Conservation (phyloP, 1,284 basidiomycete genomes). For the Sporisorium exsertum region DNA sequence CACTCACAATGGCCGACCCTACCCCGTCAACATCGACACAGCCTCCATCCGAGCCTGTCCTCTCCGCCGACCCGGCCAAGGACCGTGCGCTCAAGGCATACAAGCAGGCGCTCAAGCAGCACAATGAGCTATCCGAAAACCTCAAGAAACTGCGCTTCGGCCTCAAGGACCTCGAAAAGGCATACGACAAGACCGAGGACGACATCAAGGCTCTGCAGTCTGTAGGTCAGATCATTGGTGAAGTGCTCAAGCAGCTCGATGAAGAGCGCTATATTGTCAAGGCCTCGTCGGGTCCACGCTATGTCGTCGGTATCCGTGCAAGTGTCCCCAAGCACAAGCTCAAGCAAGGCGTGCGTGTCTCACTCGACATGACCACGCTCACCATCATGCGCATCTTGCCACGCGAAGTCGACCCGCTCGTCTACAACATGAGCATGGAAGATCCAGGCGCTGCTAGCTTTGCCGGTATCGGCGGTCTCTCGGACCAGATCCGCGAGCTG, state of each 20-base stretch:
- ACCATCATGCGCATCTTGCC: constrained; percentile 97
- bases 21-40: constrained; percentile 46
- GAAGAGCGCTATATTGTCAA: constrained; percentile 99
- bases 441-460: constrained; percentile 95
- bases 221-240: constrained; percentile 98
- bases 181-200: constrained; percentile 95
- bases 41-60: constrained; percentile 40
- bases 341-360: constrained; percentile 93
- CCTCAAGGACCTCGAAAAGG: constrained; percentile 83
- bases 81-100: constrained; percentile 66
- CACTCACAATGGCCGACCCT: constrained; percentile 48
- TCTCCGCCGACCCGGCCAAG: constrained; percentile 52
- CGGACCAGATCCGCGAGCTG: constrained; percentile 95
- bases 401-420: constrained; percentile 95
- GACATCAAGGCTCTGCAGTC: constrained; percentile 99
- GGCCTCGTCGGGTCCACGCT: constrained; percentile 96
- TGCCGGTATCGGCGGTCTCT: constrained; percentile 94
- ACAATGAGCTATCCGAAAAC: constrained; percentile 71
- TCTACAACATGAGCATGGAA: constrained; percentile 99
- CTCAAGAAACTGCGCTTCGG: constrained; percentile 65
- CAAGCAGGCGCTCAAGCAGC: constrained; percentile 68
- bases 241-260: constrained; percentile 98
- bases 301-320: constrained; percentile 97
- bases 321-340: constrained; percentile 91
- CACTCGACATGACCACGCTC: constrained; percentile 98